Percentiles rank a stretch among this genome's conserved stretches.
These are phyloP conservation scores for Casuarina cunninghamiana DNA, from an alignment of 306 rosid genomes.

Conservation along the genomic window DNA sequence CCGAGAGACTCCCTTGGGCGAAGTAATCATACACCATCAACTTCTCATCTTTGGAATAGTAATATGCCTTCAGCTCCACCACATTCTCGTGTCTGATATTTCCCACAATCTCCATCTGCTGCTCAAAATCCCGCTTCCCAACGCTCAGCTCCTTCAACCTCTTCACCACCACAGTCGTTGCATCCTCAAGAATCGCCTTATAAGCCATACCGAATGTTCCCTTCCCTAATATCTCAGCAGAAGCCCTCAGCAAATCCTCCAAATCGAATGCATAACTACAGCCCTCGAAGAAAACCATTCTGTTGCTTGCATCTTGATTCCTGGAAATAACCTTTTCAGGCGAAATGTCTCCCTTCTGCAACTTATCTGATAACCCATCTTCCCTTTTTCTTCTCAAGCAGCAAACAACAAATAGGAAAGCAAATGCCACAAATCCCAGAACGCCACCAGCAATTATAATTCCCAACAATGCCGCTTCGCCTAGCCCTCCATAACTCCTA, in stretches of 20 bases:
- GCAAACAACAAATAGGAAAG: conserved; percentile 48
- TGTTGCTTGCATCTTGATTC: conserved; percentile 69
- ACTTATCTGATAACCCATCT: conserved; percentile 46
- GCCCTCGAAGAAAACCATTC: conserved; percentile 77
- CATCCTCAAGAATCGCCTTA: conserved; percentile 78
- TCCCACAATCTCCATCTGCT: conserved; percentile 77
- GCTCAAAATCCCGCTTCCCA: conserved; percentile 76
- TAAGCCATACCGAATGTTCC: conserved; percentile 90
- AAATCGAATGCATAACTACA: conserved; percentile 78
- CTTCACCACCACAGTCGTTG: conserved; percentile 76
- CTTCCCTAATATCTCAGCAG: conserved; percentile 91
- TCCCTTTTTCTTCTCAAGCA: conserved; percentile 51
- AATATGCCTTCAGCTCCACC: conserved; percentile 80
- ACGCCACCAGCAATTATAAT: conserved; percentile 50
- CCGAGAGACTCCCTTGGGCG: conserved; percentile 71
- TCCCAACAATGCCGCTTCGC: conserved; percentile 58
- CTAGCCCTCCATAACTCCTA: conserved; percentile 41
- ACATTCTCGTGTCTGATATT: conserved; percentile 79
- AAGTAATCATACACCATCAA: conserved; percentile 65
- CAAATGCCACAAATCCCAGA: conserved; percentile 53
- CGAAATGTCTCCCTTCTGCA: conserved; percentile 76
- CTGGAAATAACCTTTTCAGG: conserved; percentile 75
- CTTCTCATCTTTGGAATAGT: conserved; percentile 78
- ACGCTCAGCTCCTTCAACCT: conserved; percentile 77
- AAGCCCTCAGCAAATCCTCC: conserved; percentile 92